Evolutionary conservation across 768 basidiomycete genomes (phyloP).

Genomic region (Mycena leptocephala): DNA sequence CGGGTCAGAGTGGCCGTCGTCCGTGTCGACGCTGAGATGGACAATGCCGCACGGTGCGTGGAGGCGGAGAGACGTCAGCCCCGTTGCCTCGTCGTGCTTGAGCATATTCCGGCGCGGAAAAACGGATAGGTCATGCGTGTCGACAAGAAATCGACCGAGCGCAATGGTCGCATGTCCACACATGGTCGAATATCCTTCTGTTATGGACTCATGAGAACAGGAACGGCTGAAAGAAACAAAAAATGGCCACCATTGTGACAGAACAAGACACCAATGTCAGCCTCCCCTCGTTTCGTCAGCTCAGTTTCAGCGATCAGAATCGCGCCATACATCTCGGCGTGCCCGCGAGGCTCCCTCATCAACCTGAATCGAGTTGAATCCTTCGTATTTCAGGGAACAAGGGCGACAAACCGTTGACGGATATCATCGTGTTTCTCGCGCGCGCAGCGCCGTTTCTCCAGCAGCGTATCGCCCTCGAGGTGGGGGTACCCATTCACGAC

Average conservation of each 20-base stretch:
- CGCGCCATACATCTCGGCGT: constrained; percentile 60
- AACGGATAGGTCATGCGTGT: constrained; percentile 50
- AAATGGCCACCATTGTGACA: constrained; percentile 55
- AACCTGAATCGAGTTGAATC: constrained; percentile 37
- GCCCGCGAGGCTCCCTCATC: constrained; percentile 59
- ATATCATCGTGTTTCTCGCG: constrained; percentile 47
- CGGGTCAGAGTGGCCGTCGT: constrained; percentile 44
- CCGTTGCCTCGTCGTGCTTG: constrained; percentile 34
- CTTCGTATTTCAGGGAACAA: neutral
- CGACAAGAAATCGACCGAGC: constrained; percentile 57
- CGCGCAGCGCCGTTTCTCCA: constrained; percentile 54
- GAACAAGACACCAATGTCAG: constrained; percentile 60
- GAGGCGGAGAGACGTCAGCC: constrained; percentile 43
- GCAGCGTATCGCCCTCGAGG: constrained; percentile 50
- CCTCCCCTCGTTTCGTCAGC: constrained; percentile 47
- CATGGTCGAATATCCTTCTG: constrained; percentile 62
- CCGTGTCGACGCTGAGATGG: constrained; percentile 48
- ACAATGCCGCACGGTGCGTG: constrained; percentile 60
- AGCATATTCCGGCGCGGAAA: constrained; percentile 50
- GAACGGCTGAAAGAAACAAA: neutral
- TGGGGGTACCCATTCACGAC: constrained; percentile 51
- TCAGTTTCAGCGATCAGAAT: constrained; percentile 56
- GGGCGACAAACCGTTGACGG: constrained; percentile 22
- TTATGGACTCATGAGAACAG: neutral
- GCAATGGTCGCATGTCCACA: constrained; percentile 61